These are phyloP conservation scores for Erodium moschatum DNA, from an alignment of 441 rosid genomes.

Conservation along the genomic window DNA sequence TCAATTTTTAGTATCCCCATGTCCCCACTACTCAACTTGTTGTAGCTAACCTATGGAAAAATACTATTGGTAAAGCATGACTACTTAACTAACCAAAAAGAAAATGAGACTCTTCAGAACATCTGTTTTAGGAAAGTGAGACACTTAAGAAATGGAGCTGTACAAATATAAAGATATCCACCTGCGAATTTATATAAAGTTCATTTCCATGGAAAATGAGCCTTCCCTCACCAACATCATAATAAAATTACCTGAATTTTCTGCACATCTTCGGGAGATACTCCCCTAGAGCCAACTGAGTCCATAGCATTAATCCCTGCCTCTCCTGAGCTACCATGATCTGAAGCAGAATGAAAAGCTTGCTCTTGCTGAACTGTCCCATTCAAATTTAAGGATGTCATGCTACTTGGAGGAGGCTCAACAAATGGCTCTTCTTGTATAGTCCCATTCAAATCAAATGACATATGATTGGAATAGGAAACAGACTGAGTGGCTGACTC, in stretches of 20 bases:
- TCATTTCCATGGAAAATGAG: too few species aligned
- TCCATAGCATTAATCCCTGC: slow-evolving; percentile 29
- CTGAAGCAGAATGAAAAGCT: slow-evolving; percentile 27
- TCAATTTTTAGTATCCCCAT: too few species aligned
- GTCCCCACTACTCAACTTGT: too few species aligned
- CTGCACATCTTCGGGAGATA: slow-evolving; percentile 59
- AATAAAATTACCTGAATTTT: slow-evolving; percentile 55
- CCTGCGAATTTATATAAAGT: too few species aligned
- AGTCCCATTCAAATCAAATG: slow-evolving; percentile 57
- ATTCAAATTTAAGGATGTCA: slow-evolving; percentile 56
- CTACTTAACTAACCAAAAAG: too few species aligned
- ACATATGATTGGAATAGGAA: slow-evolving; percentile 24
- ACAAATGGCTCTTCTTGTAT: slow-evolving; percentile 32
- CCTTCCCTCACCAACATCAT: too few species aligned
- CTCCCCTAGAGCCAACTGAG: slow-evolving; percentile 32
- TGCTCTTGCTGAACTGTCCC: slow-evolving; percentile 48
- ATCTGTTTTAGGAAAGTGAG: too few species aligned
- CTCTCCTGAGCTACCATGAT: slow-evolving; percentile 28
- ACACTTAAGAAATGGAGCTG: too few species aligned
- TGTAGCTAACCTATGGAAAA: too few species aligned
- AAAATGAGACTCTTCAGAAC: too few species aligned
- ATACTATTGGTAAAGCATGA: too few species aligned
- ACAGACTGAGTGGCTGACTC: slow-evolving; percentile 27
- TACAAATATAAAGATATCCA: too few species aligned
- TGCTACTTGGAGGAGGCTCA: slow-evolving; percentile 28